These are phyloP conservation scores for Solanum pimpinellifolium DNA, from an alignment of 257 asterid genomes.

Conservation along the genomic window DNA sequence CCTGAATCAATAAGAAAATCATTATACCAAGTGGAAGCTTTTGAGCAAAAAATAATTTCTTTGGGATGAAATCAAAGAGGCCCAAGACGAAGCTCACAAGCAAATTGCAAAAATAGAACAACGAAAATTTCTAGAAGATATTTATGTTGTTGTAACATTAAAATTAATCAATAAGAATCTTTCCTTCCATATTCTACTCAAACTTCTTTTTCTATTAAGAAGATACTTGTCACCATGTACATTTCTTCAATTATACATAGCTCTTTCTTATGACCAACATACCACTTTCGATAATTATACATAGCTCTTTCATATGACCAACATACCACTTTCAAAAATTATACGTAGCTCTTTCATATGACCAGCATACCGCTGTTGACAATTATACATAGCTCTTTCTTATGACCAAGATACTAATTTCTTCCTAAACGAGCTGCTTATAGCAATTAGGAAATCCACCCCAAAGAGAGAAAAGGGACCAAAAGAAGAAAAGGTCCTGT, in stretches of 20 bases:
- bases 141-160: neutral
- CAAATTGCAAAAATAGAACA: neutral
- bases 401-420: neutral
- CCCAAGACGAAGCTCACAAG: neutral
- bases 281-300: neutral
- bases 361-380: neutral
- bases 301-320: neutral
- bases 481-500: neutral
- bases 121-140: neutral
- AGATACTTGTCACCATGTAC: neutral
- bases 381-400: neutral
- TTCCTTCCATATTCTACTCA: neutral
- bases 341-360: neutral
- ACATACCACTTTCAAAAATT: neutral
- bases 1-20: constrained; percentile 45
- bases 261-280: neutral
- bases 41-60: neutral
- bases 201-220: neutral
- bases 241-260: neutral
- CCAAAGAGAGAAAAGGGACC: neutral
- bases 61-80: neutral
- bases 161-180: neutral
- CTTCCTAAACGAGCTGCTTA: neutral
- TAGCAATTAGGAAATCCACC: neutral
- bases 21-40: constrained; percentile 17